Base-by-base conservation (phyloP, 495 filamentous ascomycete genomes). In the Penicillium longicatenatum region DNA sequence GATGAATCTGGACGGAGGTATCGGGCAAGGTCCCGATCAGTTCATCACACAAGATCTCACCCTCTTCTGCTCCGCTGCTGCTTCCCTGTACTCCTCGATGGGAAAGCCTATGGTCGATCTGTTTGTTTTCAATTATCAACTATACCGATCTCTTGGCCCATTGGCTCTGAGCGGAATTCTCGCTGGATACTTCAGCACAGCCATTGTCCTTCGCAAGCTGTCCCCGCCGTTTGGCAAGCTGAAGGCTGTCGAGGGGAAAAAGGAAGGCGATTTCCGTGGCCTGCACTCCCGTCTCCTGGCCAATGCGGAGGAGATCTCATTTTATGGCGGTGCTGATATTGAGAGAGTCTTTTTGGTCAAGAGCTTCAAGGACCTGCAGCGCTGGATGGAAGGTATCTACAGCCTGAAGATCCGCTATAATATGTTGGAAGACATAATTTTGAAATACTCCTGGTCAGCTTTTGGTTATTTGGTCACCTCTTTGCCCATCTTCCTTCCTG, bases 381-480 rank as follows among this genome's bases (percentile, higher is more conserved):
- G 84, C 50, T 95, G 91, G 87, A 97, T 98, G 94, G 93, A 98
- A 69, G 86, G 89, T 19, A 96, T 98, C 56, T 98, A 98, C 73
- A 89, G 88, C 63, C 83, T 97, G 66, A 97, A 96, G 72, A 95
- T 98, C 60, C 88, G 91, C 6, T 99, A 99, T 72, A 98, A 97
- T 69, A 99, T 98, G 82, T 85, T 98, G 0, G 95, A 99, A 74
- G 95, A 99, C 67, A 96, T 98, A 65, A 91, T 99, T 48, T 69
- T 99, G 57, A 99, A 99, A 71, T 99, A 99, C 69, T 89, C 90
- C 59, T 99, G 95, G 95, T 96, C 91, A 57, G 94, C 95, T 0
- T 96, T 96, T 68, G 95, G 95, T 20, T 99, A 98, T 61, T 81
- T 98, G 42, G 78, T 98, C 21, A 92, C 93, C 26, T 95, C 94